Evolutionary conservation across 2,329 filamentous ascomycete species (phyloP).

Genomic region (Beauveria asiatica): DNA sequence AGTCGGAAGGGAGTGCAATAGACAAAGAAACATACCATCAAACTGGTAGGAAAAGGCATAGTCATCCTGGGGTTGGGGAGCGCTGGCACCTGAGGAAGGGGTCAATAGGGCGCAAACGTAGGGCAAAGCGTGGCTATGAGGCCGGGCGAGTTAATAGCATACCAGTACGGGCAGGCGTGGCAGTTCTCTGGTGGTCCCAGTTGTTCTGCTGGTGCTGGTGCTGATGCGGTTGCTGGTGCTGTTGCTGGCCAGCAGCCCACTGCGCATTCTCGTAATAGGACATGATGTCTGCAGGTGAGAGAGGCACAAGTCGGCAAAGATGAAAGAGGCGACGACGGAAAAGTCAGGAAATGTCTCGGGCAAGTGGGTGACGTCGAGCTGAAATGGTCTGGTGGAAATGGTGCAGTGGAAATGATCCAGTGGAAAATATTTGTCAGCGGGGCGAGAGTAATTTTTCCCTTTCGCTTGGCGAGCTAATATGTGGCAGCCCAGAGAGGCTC

Average conservation of each 20-base stretch:
- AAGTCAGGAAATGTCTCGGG: conserved; percentile 11
- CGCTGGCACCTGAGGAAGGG: conserved; percentile 56
- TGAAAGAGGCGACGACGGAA: conserved; percentile 14
- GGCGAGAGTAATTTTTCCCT: neutral
- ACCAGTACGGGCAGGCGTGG: conserved; percentile 34
- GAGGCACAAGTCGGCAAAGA: conserved; percentile 5
- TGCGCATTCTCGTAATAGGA: conserved; percentile 39
- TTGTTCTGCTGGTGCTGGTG: conserved; percentile 22
- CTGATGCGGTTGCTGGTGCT: conserved; percentile 6
- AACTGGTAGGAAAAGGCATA: conserved; percentile 80
- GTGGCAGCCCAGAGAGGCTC: neutral
- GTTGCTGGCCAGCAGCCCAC: conserved; percentile 25
- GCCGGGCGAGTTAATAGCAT: conserved; percentile 15
- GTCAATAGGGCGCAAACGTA: conserved; percentile 12
- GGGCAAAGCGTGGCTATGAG: neutral
- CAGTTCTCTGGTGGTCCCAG: conserved; percentile 37
- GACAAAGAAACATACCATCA: conserved; percentile 60
- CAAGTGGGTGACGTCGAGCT: conserved; percentile 11
- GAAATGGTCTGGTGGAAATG: conserved; percentile 6
- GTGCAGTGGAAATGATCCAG: conserved; percentile 1
- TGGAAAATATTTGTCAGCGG: conserved; percentile 10
- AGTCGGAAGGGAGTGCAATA: neutral
- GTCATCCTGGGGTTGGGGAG: conserved; percentile 66
- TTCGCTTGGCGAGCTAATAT: conserved; percentile 5
- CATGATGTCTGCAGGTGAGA: conserved; percentile 21